These are phyloP conservation scores for Lablab purpureus DNA, from an alignment of 306 rosid genomes.

Conservation along the genomic window DNA sequence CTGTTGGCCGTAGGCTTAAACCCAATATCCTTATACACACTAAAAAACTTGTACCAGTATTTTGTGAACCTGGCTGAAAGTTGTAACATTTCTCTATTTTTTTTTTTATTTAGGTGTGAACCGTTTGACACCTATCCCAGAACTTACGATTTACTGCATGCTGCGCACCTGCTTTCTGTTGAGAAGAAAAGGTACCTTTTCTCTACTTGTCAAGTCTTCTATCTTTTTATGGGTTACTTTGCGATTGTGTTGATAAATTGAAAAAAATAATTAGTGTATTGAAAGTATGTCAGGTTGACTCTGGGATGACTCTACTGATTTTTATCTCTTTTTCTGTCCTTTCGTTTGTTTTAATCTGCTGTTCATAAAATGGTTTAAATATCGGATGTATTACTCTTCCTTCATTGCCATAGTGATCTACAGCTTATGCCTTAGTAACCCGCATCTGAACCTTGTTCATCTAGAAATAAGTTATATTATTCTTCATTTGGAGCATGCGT, in stretches of 20 bases:
- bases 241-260: background rate
- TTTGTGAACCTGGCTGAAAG: slow-evolving; percentile 34
- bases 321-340: background rate
- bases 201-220: slow-evolving; percentile 15
- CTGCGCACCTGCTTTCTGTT: slow-evolving; percentile 74
- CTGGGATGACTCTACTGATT: background rate
- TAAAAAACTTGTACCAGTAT: slow-evolving; percentile 2
- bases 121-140: slow-evolving; percentile 97
- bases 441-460: background rate
- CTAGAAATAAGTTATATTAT: background rate
- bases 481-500: slow-evolving; percentile 9
- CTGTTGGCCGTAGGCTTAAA: background rate
- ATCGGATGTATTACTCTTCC: background rate
- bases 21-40: background rate
- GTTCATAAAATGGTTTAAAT: background rate
- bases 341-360: background rate
- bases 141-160: slow-evolving; percentile 91
- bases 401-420: background rate
- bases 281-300: slow-evolving; percentile 8
- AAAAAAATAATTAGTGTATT: background rate
- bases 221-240: slow-evolving; percentile 7
- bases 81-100: slow-evolving; percentile 27
- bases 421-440: background rate
- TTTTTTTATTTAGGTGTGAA: slow-evolving; percentile 75
- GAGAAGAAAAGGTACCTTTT: slow-evolving; percentile 81